These are phyloP conservation scores for Mycotypha africana DNA, from an alignment of 371 early-diverging fungal genomes.

Conservation along the genomic window DNA sequence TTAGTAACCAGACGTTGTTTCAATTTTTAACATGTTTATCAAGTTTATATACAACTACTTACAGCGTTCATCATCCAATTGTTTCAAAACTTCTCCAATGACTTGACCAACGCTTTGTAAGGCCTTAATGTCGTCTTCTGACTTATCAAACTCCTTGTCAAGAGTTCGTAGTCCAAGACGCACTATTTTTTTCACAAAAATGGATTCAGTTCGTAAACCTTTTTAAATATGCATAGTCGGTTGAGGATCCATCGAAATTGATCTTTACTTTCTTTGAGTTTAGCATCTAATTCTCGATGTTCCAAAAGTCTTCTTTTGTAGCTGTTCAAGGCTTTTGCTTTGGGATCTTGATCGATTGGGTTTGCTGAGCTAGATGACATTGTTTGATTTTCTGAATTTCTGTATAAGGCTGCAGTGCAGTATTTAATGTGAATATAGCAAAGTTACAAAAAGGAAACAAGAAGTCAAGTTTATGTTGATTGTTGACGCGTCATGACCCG, in stretches of 20 bases:
- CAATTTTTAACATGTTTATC: neutral
- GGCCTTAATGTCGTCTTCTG: constrained; percentile 98
- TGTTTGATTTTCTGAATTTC: too few species aligned
- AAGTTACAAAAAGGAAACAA: too few species aligned
- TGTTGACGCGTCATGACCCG: too few species aligned
- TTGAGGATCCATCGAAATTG: too few species aligned
- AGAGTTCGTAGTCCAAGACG: constrained; percentile 79
- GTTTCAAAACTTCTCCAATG: constrained; percentile 98
- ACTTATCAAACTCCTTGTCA: constrained; percentile 89
- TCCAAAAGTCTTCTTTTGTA: constrained; percentile 88
- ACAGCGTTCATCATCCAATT: constrained; percentile 97
- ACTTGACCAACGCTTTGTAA: constrained; percentile 99
- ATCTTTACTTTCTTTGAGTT: constrained; percentile 83
- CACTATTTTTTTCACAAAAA: too few species aligned
- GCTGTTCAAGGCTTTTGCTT: constrained; percentile 69
- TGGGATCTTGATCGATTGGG: constrained; percentile 34
- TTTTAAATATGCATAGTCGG: too few species aligned
- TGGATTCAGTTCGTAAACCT: neutral
- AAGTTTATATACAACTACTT: constrained; percentile 17
- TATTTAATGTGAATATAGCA: too few species aligned
- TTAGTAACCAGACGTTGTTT: neutral
- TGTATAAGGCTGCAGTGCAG: too few species aligned
- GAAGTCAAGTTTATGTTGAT: too few species aligned
- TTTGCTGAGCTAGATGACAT: constrained; percentile 32
- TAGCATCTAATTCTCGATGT: constrained; percentile 92